Evolutionary conservation across 805 yeast genomes (phyloP), one percentile per base, ranked within the genome.

Genomic region (Scheffersomyces spartinae): DNA sequence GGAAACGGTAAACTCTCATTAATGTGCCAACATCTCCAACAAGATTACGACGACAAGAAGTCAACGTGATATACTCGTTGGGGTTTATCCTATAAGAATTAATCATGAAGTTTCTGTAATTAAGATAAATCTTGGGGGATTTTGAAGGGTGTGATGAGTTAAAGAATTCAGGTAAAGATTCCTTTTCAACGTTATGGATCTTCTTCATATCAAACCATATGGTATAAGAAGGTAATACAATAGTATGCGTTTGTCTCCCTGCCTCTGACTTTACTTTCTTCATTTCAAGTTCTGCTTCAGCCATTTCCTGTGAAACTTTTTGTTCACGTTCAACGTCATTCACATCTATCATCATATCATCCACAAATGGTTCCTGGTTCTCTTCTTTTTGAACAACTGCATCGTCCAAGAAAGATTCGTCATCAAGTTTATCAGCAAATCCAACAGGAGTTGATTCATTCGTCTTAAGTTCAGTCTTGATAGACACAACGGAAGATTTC

Each of bases 11-110:
- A 6, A 86, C 73, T 35, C 95, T 71, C 64, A 85, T 69, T 32
- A 86, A 68, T 0, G 95, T 71, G 2, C 93, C 88, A 5, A 84
- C 94, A 56, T 86, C 96, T 29, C 95, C 94, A 9, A 83, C 85
- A 30, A 86, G 63, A 39, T 83, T 83, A 40, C 96, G 74, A 47
- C 97, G 74, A 29, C 85, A 79, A 0, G 95, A 93, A 1, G 96
- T 86, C 31, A 83, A 74, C 0, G 95, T 81, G 20, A 86, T 58
- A 43, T 82, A 85, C 48, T 86, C 95, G 40, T 78, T 78, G 13
- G 95, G 95, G 37, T 86, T 83, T 36, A 86, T 55, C 36, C 96
- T 61, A 47, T 84, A 86, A 8, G 94, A 72, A 51, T 85, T 83
- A 21, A 86, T 61, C 80, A 86, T 78, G 48, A 86, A 86, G 45